Evolutionary conservation across 2,329 filamentous ascomycete species (phyloP).

Genomic region (Reticulascus tulasneorum): DNA sequence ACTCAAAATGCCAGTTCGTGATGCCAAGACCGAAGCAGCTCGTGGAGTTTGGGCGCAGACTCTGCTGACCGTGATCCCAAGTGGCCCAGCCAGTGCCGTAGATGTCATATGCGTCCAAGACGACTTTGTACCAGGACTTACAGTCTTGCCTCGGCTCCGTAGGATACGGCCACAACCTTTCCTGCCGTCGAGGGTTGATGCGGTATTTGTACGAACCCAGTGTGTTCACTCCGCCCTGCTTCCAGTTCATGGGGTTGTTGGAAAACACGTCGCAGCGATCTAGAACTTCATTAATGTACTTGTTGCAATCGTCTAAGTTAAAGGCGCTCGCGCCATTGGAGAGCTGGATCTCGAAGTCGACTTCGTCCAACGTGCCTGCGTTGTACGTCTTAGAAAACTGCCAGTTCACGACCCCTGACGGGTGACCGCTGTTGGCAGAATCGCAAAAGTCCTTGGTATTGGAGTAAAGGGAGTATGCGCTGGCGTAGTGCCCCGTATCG

Average conservation of each 20-base stretch:
- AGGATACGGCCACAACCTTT: slow-evolving; percentile 20
- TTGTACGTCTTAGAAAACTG: slow-evolving; percentile 17
- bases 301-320: slow-evolving; percentile 17
- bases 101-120: slow-evolving; percentile 17
- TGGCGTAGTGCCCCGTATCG: slow-evolving; percentile 18
- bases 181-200: slow-evolving; percentile 14
- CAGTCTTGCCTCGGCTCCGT: slow-evolving; percentile 16
- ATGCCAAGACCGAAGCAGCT: slow-evolving; percentile 16
- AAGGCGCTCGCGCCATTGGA: slow-evolving; percentile 6
- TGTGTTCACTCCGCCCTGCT: slow-evolving; percentile 20
- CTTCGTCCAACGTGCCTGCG: slow-evolving; percentile 23
- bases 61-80: slow-evolving; percentile 20
- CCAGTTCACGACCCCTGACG: slow-evolving; percentile 18
- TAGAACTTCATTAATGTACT: slow-evolving; percentile 18
- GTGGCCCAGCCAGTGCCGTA: slow-evolving; percentile 20
- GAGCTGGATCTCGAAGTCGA: slow-evolving; percentile 17
- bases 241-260: slow-evolving; percentile 27
- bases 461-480: slow-evolving; percentile 15
- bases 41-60: slow-evolving; percentile 15
- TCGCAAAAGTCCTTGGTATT: slow-evolving; percentile 24
- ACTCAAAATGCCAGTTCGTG: slow-evolving; percentile 22
- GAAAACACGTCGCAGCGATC: slow-evolving; percentile 22
- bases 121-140: slow-evolving; percentile 17
- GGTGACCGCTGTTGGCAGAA: slow-evolving; percentile 10
- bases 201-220: slow-evolving; percentile 21